Conservation (phyloP, 805 yeast species). For the Yamadazyma phyllophila region DNA sequence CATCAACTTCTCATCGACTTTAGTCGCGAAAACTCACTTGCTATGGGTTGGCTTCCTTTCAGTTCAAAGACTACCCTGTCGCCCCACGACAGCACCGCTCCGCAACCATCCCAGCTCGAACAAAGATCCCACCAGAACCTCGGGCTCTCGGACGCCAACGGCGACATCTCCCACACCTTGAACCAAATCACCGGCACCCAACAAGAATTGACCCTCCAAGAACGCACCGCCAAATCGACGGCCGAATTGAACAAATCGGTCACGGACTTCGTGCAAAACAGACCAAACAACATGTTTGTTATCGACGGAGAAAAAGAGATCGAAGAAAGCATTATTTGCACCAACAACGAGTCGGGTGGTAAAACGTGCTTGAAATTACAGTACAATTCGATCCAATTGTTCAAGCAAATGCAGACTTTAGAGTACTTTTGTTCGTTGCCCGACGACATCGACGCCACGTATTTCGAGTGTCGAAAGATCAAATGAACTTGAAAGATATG, state of each 20-base stretch:
- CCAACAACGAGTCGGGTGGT: slow-evolving; percentile 42
- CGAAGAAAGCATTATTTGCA: slow-evolving; percentile 45
- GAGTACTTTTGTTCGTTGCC: slow-evolving; percentile 52
- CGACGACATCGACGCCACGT: slow-evolving; percentile 47
- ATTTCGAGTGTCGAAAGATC: slow-evolving; percentile 50
- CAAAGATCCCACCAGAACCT: slow-evolving; percentile 28
- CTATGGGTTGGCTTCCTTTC: slow-evolving; percentile 16
- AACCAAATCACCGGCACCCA: slow-evolving; percentile 22
- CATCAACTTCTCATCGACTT: too few relatives aligned
- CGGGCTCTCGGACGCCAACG: slow-evolving; percentile 14
- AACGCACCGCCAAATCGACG: slow-evolving; percentile 2
- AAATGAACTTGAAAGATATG: slow-evolving; percentile 7
- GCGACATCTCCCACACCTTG: slow-evolving; percentile 24
- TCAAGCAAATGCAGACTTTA: slow-evolving; percentile 48
- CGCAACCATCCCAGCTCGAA: slow-evolving; percentile 2
- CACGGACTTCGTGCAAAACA: slow-evolving; percentile 26
- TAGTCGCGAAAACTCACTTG: slow-evolving; percentile 1
- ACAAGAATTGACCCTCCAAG: slow-evolving; percentile 9
- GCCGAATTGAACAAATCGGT: slow-evolving; percentile 22
- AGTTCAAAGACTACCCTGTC: background rate
- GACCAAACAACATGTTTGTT: slow-evolving; percentile 34
- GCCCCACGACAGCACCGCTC: background rate
- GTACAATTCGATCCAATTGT: slow-evolving; percentile 38
- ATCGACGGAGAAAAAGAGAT: slow-evolving; percentile 42
- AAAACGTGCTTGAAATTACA: slow-evolving; percentile 47